A percentile compares a stretch with the other conserved stretches of the same genome.
These are phyloP conservation scores for Nakaseomyces delphensis DNA, from an alignment of 1,139 yeast species.

Conservation along the genomic window DNA sequence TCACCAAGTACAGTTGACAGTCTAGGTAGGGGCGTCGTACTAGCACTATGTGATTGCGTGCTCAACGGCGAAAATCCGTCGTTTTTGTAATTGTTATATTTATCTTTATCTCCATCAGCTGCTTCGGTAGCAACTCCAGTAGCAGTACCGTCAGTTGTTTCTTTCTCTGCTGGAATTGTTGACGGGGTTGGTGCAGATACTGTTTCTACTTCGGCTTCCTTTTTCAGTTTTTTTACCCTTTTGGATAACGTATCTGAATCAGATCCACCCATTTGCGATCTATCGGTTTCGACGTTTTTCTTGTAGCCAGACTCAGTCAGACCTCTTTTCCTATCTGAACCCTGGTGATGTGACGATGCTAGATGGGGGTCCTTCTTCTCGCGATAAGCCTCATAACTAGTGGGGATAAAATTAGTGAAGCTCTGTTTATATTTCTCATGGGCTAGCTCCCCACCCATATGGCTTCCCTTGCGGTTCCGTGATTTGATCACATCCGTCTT, in stretches of 20 bases:
- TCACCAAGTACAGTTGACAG: slow-evolving; percentile 3
- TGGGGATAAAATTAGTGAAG: slow-evolving; percentile 3
- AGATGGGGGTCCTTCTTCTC: neutral
- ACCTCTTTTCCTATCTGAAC: neutral
- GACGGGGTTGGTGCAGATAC: neutral
- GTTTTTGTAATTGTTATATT: neutral
- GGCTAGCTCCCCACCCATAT: neutral
- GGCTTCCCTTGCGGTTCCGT: slow-evolving; percentile 47
- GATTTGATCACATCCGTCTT: slow-evolving; percentile 90
- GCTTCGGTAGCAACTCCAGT: neutral
- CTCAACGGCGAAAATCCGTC: neutral
- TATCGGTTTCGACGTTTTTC: neutral
- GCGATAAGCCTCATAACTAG: slow-evolving; percentile 5
- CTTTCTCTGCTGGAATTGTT: neutral
- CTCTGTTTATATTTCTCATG: slow-evolving; percentile 4
- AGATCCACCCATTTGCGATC: neutral
- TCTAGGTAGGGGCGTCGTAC: slow-evolving; percentile 1
- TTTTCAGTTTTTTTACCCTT: neutral
- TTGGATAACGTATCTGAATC: neutral
- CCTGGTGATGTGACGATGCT: neutral
- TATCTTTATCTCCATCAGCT: neutral
- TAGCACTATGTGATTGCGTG: slow-evolving; percentile 2
- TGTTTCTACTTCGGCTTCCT: neutral
- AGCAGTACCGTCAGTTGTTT: neutral
- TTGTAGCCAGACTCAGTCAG: neutral